Conservation (phyloP, 148 eudicot genomes). For the Fagopyrum tataricum region DNA sequence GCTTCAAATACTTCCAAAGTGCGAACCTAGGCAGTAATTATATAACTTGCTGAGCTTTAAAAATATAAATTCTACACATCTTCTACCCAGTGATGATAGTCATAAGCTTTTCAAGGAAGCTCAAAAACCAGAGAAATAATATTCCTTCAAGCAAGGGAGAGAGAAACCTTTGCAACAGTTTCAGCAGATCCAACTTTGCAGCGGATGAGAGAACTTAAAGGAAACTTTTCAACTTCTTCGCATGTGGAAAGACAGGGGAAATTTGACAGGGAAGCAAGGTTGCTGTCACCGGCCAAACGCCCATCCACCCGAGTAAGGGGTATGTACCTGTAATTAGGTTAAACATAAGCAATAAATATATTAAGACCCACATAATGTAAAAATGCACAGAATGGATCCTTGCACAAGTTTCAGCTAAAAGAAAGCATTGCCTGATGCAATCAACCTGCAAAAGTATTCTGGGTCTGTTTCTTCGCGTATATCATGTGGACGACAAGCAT, state of each 20-base stretch:
- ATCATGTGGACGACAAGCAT: conserved; percentile 90
- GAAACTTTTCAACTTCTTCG: conserved; percentile 60
- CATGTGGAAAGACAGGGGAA: conserved; percentile 66
- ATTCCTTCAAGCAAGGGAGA: not conserved
- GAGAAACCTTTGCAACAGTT: conserved; percentile 76
- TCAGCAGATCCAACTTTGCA: conserved; percentile 69
- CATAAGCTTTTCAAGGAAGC: not conserved
- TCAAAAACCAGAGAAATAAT: not conserved
- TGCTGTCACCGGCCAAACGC: conserved; percentile 21
- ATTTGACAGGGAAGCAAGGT: conserved; percentile 27
- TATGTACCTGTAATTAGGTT: conserved; percentile 50
- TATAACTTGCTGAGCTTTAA: not conserved
- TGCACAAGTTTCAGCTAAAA: not conserved
- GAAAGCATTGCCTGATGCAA: not conserved
- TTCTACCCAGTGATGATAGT: not conserved
- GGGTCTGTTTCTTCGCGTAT: conserved; percentile 82
- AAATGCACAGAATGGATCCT: not conserved
- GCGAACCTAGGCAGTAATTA: conserved; percentile 47
- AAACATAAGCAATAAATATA: conserved; percentile 6
- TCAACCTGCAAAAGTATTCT: conserved; percentile 77
- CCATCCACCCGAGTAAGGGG: conserved; percentile 62
- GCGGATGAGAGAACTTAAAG: conserved; percentile 48
- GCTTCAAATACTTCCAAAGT: conserved; percentile 44
- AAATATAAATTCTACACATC: not conserved
- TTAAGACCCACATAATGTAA: not conserved